Evolutionary conservation across 176 grass and related monocot species (phyloP).

Genomic region (Elaeis guineensis): DNA sequence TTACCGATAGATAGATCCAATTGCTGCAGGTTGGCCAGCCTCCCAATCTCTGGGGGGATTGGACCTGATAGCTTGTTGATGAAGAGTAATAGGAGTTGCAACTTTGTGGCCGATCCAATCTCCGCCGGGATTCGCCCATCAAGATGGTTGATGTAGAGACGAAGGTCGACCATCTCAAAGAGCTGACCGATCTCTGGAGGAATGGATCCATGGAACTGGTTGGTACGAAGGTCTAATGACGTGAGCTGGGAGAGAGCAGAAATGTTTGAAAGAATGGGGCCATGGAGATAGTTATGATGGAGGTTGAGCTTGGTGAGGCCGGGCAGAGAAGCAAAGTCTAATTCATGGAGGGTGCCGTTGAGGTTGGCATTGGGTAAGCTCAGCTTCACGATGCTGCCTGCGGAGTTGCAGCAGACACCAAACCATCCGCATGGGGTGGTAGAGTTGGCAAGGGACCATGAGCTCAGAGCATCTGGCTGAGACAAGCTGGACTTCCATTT

Average conservation of each 20-base stretch:
- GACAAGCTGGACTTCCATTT: conserved; percentile 28
- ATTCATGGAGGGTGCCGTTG: conserved; percentile 20
- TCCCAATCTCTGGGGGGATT: conserved; percentile 16
- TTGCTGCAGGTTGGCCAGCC: too few relatives aligned
- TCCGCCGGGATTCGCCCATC: too few relatives aligned
- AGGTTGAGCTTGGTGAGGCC: conserved; percentile 21
- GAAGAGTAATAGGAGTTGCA: conserved; percentile 47
- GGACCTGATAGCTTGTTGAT: conserved; percentile 57
- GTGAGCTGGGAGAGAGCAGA: too few relatives aligned
- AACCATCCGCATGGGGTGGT: conserved; percentile 13
- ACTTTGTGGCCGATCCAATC: conserved; percentile 34
- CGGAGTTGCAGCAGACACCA: neutral
- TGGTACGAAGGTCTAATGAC: too few relatives aligned
- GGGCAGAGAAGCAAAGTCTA: conserved; percentile 7
- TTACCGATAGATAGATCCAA: too few relatives aligned
- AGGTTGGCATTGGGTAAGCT: conserved; percentile 12
- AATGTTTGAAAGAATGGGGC: too few relatives aligned
- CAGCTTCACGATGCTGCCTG: conserved; percentile 1
- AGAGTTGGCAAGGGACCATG: conserved; percentile 23
- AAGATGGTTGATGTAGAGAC: too few relatives aligned
- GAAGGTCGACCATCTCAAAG: too few relatives aligned
- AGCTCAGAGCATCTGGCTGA: conserved; percentile 16
- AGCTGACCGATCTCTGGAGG: too few relatives aligned
- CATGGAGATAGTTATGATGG: neutral
- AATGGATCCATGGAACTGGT: conserved; percentile 19